Evolutionary conservation across 345 rosid genomes (phyloP).

Genomic region (Physaria fendleri): DNA sequence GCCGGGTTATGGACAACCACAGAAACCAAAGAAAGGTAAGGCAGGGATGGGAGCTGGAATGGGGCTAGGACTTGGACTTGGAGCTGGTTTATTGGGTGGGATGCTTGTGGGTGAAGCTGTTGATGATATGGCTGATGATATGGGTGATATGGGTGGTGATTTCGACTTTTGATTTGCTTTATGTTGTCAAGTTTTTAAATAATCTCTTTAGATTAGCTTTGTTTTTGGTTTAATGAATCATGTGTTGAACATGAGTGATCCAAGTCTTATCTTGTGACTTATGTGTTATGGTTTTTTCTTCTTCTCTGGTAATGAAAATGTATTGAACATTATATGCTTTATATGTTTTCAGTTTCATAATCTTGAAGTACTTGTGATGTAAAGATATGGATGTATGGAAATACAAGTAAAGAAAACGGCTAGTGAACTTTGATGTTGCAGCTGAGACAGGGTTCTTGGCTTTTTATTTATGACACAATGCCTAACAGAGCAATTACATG

Average conservation of each 20-base stretch:
- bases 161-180: slow-evolving; percentile 24
- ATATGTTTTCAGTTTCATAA: no score
- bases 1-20: slow-evolving; percentile 21
- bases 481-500: neutral
- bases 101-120: slow-evolving; percentile 30
- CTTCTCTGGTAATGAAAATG: neutral
- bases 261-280: slow-evolving; percentile 1
- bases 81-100: slow-evolving; percentile 36
- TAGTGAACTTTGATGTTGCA: neutral
- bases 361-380: no score
- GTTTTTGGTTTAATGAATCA: slow-evolving; percentile 3
- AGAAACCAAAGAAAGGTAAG: slow-evolving; percentile 32
- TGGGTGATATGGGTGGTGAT: slow-evolving; percentile 30
- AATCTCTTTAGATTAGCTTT: neutral
- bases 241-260: slow-evolving; percentile 7
- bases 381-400: neutral
- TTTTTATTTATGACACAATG: neutral
- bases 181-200: slow-evolving; percentile 7
- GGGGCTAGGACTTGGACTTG: slow-evolving; percentile 34
- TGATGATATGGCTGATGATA: slow-evolving; percentile 19
- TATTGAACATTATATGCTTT: neutral
- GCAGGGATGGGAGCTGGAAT: slow-evolving; percentile 26
- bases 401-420: neutral
- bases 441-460: neutral
- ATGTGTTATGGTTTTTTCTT: slow-evolving; percentile 7